Percentiles rank a stretch among this genome's conserved stretches.
Evolutionary conservation across 495 filamentous ascomycete genomes (phyloP).

Genomic region (Rhypophila decipiens): DNA sequence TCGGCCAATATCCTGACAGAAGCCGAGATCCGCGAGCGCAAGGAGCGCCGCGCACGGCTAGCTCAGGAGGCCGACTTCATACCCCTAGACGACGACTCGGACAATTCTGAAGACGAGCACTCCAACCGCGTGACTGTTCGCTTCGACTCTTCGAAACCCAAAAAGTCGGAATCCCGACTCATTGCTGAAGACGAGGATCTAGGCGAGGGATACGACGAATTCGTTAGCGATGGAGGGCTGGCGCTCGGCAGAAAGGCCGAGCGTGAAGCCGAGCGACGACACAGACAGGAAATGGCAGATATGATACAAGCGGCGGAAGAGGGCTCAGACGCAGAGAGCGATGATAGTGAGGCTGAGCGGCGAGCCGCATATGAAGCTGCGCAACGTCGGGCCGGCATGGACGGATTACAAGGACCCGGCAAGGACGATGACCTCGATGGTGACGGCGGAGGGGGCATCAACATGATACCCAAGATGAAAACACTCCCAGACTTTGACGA

Average conservation of each 20-base stretch:
- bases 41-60: constrained; percentile 72
- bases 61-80: constrained; percentile 77
- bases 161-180: constrained; percentile 63
- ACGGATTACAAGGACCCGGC: constrained; percentile 45
- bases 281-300: constrained; percentile 72
- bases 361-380: constrained; percentile 81
- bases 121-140: constrained; percentile 26
- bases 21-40: constrained; percentile 88
- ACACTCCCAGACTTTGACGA: constrained; percentile 50
- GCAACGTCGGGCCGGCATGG: constrained; percentile 78
- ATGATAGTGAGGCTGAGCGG: constrained; percentile 75
- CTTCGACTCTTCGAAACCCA: constrained; percentile 42
- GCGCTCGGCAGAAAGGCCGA: constrained; percentile 75
- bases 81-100: constrained; percentile 54
- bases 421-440: constrained; percentile 22
- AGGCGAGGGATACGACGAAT: constrained; percentile 92
- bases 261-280: constrained; percentile 58
- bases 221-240: constrained; percentile 76
- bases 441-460: constrained; percentile 12
- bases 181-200: constrained; percentile 86
- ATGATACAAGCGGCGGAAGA: constrained; percentile 77
- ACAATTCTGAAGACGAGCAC: constrained; percentile 32
- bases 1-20: constrained; percentile 58
- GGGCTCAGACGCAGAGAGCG: constrained; percentile 46
- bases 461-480: constrained; percentile 43